Percentiles rank a stretch among this genome's conserved stretches.
Evolutionary conservation across 345 rosid genomes (phyloP).

Genomic region (Camelina hispida): DNA sequence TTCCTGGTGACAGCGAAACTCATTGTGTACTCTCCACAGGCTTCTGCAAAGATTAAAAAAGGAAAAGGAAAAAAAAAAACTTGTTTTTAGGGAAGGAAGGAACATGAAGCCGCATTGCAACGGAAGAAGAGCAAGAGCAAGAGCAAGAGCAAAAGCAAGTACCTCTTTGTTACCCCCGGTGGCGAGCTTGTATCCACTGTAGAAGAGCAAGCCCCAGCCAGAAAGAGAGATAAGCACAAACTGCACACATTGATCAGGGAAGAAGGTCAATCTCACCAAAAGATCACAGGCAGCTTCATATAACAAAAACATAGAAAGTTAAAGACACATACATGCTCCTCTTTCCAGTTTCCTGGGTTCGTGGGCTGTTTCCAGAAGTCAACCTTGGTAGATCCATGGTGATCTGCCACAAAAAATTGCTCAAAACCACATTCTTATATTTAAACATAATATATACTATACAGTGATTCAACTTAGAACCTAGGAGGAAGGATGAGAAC

Average conservation of each 20-base stretch:
- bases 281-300: slow-evolving; percentile 10
- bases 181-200: slow-evolving; percentile 59
- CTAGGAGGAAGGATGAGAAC: not conserved
- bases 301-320: not conserved
- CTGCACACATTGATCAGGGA: slow-evolving; percentile 45
- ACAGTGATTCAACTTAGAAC: not conserved
- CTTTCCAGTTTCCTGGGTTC: slow-evolving; percentile 93
- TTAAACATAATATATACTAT: not conserved
- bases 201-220: slow-evolving; percentile 68
- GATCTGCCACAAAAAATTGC: slow-evolving; percentile 55
- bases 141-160: not conserved
- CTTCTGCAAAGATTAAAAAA: slow-evolving; percentile 35
- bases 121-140: slow-evolving; percentile 3
- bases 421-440: slow-evolving; percentile 16
- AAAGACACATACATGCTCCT: slow-evolving; percentile 73
- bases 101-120: not conserved
- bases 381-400: slow-evolving; percentile 81
- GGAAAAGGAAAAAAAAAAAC: not conserved
- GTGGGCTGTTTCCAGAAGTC: slow-evolving; percentile 85
- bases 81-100: not conserved
- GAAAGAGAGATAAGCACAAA: slow-evolving; percentile 70
- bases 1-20: slow-evolving; percentile 5
- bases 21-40: slow-evolving; percentile 38
- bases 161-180: slow-evolving; percentile 61
- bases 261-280: slow-evolving; percentile 9